Evolutionary conservation across 169 alveolate species (phyloP).

Genomic region (Plasmodium berghei): DNA sequence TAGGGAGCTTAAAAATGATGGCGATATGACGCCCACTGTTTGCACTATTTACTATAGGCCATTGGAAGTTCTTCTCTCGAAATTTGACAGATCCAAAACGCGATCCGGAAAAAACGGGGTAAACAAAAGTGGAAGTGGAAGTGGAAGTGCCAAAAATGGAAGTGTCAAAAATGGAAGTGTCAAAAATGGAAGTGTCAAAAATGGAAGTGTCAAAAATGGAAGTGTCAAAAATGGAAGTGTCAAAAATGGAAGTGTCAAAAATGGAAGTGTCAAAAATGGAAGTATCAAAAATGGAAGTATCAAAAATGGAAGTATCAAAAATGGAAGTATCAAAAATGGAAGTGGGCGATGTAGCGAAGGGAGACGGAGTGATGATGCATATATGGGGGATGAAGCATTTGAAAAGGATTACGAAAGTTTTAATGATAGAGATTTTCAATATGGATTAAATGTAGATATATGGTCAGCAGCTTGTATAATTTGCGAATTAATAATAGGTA

Average conservation of each 20-base stretch:
- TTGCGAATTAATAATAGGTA: constrained; percentile 90
- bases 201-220: too few relatives aligned
- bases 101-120: not conserved
- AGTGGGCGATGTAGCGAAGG: not conserved
- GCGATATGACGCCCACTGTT: constrained; percentile 91
- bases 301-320: too few relatives aligned
- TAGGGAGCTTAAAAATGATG: constrained; percentile 88
- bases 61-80: constrained; percentile 86
- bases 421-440: constrained; percentile 63
- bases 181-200: too few relatives aligned
- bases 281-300: too few relatives aligned
- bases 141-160: not conserved
- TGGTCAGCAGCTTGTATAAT: constrained; percentile 93
- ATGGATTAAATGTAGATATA: constrained; percentile 89
- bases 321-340: too few relatives aligned
- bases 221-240: too few relatives aligned
- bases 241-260: not conserved
- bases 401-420: constrained; percentile 22
- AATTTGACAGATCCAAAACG: constrained; percentile 67
- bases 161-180: too few relatives aligned
- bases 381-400: too few relatives aligned
- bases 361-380: not conserved
- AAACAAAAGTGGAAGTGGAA: not conserved
- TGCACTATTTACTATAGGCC: constrained; percentile 92
- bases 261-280: too few relatives aligned